Percentiles rank a stretch among this genome's conserved stretches.
phyloP scores from a whole-genome alignment of 2,329 filamentous ascomycete genomes.

The Raffaelea deltoideospora region DNA sequence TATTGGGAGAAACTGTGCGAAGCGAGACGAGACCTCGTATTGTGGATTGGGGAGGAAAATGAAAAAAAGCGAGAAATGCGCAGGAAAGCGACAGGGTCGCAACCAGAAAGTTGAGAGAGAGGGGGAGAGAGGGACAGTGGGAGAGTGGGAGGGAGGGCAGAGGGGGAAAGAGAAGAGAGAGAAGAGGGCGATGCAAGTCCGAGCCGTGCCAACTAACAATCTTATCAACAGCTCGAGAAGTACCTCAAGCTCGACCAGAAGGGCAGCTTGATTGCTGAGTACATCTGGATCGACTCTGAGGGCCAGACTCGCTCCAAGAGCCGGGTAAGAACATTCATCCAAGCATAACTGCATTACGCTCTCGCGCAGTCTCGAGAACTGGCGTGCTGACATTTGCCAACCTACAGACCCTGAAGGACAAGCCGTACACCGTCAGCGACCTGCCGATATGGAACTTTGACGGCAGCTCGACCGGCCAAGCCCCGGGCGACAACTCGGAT shows the following conservation, averaged over 20 bases:
- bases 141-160: too few species aligned
- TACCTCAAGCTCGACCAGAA: constrained; percentile 85
- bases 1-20: too few species aligned
- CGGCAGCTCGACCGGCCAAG: constrained; percentile 62
- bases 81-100: too few species aligned
- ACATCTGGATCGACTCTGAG: constrained; percentile 64
- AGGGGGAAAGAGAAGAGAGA: too few species aligned
- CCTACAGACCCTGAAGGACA: constrained; percentile 10
- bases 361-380: neutral
- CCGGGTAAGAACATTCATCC: too few species aligned
- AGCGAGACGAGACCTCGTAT: too few species aligned
- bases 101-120: too few species aligned
- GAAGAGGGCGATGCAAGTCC: too few species aligned
- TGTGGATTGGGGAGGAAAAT: too few species aligned
- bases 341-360: too few species aligned
- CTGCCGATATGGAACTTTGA: constrained; percentile 68
- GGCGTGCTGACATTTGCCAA: neutral
- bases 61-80: too few species aligned
- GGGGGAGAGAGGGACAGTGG: too few species aligned
- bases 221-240: constrained; percentile 69
- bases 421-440: constrained; percentile 26
- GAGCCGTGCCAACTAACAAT: constrained; percentile 5
- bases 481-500: constrained; percentile 65
- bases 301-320: constrained; percentile 87
- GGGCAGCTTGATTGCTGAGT: constrained; percentile 62